Conservation (phyloP, 768 basidiomycete genomes). For the Russula vinacea region DNA sequence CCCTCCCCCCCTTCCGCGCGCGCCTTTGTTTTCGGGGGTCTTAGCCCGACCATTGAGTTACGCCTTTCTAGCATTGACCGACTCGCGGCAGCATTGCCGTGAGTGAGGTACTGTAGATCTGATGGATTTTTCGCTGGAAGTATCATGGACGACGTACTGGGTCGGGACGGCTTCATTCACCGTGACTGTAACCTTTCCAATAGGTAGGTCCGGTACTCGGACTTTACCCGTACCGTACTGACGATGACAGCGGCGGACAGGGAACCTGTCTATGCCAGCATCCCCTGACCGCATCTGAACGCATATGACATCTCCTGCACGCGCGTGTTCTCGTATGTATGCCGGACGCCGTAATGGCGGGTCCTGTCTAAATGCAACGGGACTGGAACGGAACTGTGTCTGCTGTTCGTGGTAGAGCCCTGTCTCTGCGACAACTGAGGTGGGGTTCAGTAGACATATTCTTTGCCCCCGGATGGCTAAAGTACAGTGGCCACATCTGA, state of each 20-base stretch:
- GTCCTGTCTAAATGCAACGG: neutral
- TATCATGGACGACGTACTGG: neutral
- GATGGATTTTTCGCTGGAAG: neutral
- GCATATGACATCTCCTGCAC: neutral
- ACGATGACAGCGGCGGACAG: neutral
- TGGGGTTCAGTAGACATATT: neutral
- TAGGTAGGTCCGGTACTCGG: neutral
- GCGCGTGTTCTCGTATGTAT: neutral
- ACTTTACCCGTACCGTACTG: neutral
- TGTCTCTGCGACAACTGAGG: neutral
- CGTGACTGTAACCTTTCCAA: neutral
- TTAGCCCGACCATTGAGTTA: neutral
- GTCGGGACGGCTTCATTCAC: neutral
- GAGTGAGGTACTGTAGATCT: neutral
- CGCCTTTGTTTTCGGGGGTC: neutral
- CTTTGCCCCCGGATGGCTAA: neutral
- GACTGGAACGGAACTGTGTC: too few relatives aligned
- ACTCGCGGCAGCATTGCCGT: neutral
- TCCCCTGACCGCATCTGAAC: neutral
- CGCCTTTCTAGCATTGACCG: neutral
- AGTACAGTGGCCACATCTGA: neutral
- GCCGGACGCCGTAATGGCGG: neutral
- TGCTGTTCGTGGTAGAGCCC: neutral
- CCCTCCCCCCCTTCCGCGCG: neutral
- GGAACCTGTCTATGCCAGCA: neutral